Base-by-base conservation (phyloP, 768 basidiomycete species). In the Mrakia frigida region DNA sequence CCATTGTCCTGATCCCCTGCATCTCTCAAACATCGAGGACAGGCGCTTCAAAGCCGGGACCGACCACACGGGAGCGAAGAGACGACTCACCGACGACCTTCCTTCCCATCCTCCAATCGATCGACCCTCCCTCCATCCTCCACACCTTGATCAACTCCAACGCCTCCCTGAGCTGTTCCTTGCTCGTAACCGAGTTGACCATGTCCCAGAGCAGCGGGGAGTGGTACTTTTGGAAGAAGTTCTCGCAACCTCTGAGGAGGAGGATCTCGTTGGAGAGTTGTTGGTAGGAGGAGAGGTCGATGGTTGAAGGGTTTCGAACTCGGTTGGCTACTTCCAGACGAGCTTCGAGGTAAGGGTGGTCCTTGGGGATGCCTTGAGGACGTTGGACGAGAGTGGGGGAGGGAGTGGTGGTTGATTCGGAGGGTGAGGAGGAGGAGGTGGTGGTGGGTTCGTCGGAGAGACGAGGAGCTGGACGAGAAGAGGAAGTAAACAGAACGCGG, bases 141-240 rank as follows among this genome's bases (percentile, higher is more conserved):
- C 70, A 72, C 9, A 72, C 28, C 35, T 72, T 72, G 53, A 72
- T 31, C 25, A 56, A 50, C 70, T 72, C 70, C 28, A 72, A 21
- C 31, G 52, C 28, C 70, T 72, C 70, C 35, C 70, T 52, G 28
- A 72, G 18, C 70, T 72, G 31, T 0, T 37, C 53, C 18, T 46
- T 37, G 18, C 7, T 37, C 35, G 59, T 25, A 0, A 72, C 70
- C 3, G 35, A 2, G 31, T 33, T 33, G 33, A 72, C 18, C 4
- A 28, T 25, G 53, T 72, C 70, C 70, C 46, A 52, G 52, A 72
- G 53, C 28, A 72, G 70, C 21, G 70, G 70, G 18, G 46, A 52
- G 28, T 53, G 70, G 31, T 56, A 50, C 6, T 72, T n/a, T n/a
- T 25, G 35, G 53, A 72, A 72, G 70, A 72, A 72, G 28, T 59